Percentiles rank a stretch among this genome's conserved stretches.
These are phyloP conservation scores for Mallotus repandus DNA, from an alignment of 441 rosid genomes.

Conservation along the genomic window DNA sequence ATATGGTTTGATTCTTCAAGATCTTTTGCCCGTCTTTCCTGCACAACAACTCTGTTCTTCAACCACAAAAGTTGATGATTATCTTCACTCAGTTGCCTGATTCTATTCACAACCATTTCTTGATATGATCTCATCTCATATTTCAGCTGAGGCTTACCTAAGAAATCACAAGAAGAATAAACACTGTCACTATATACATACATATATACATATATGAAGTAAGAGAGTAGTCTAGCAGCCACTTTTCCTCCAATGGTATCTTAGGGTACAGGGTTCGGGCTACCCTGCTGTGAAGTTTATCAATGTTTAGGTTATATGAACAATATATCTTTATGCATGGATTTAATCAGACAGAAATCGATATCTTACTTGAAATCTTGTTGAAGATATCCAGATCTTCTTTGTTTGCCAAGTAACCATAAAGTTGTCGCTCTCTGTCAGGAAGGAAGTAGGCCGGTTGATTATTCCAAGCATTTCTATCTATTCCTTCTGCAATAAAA, in stretches of 20 bases:
- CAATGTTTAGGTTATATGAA: too few relatives aligned
- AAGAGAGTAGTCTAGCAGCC: too few relatives aligned
- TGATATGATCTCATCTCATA: conserved; percentile 45
- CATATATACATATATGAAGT: neutral
- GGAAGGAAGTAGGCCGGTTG: conserved; percentile 13
- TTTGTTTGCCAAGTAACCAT: conserved; percentile 34
- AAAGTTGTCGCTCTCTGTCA: conserved; percentile 29
- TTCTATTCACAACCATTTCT: conserved; percentile 56
- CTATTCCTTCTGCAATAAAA: conserved; percentile 34
- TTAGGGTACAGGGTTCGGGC: too few relatives aligned
- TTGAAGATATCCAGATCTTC: conserved; percentile 34
- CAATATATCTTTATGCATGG: neutral
- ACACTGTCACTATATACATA: neutral
- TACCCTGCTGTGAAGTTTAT: too few relatives aligned
- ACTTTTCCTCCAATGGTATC: too few relatives aligned
- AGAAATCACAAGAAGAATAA: neutral
- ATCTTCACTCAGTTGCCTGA: conserved; percentile 57
- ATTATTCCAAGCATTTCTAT: conserved; percentile 26
- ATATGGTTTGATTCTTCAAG: conserved; percentile 45
- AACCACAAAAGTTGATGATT: conserved; percentile 52
- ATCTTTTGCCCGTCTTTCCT: conserved; percentile 33
- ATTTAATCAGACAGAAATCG: too few relatives aligned
- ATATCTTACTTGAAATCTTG: conserved; percentile 8
- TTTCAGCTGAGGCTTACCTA: conserved; percentile 13
- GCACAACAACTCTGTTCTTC: conserved; percentile 40